phyloP scores from a whole-genome alignment of 1,284 basidiomycete species.

The Sanghuangporus sanghuang region DNA sequence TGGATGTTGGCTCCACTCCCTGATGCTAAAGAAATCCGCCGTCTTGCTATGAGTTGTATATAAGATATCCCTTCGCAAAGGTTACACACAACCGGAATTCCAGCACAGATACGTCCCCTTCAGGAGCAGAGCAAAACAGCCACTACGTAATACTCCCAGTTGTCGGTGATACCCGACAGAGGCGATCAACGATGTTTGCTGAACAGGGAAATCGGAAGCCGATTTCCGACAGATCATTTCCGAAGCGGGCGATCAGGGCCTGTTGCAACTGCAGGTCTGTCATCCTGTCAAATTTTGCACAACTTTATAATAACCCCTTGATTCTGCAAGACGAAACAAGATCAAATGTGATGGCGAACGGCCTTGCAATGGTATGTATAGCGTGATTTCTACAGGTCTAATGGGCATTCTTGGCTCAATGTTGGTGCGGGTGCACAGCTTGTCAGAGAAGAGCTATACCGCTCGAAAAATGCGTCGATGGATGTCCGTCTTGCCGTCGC shows the following conservation, averaged over 20 bases:
- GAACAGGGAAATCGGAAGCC: background rate
- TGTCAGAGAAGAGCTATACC: slow-evolving; percentile 46
- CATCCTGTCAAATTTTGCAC: background rate
- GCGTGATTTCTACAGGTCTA: too few relatives aligned
- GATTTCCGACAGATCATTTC: background rate
- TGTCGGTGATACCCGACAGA: too few relatives aligned
- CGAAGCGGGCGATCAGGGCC: slow-evolving; percentile 8
- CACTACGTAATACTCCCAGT: too few relatives aligned
- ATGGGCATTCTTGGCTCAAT: background rate
- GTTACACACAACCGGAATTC: too few relatives aligned
- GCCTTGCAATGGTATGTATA: slow-evolving; percentile 31
- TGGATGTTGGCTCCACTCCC: too few relatives aligned
- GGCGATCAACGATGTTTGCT: background rate
- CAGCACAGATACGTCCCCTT: too few relatives aligned
- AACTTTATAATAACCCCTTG: background rate
- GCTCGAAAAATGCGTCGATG: slow-evolving; percentile 43
- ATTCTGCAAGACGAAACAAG: slow-evolving; percentile 44
- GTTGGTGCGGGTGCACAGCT: slow-evolving; percentile 21
- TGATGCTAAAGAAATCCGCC: too few relatives aligned
- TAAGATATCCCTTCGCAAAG: too few relatives aligned
- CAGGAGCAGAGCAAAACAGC: too few relatives aligned
- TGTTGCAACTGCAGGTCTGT: slow-evolving; percentile 15
- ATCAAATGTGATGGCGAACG: slow-evolving; percentile 47
- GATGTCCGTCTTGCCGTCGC: slow-evolving; percentile 46
- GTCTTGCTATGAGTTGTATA: too few relatives aligned